Base-by-base conservation (phyloP, 176 grass and related monocot species). In the Pontederia crassipes region DNA sequence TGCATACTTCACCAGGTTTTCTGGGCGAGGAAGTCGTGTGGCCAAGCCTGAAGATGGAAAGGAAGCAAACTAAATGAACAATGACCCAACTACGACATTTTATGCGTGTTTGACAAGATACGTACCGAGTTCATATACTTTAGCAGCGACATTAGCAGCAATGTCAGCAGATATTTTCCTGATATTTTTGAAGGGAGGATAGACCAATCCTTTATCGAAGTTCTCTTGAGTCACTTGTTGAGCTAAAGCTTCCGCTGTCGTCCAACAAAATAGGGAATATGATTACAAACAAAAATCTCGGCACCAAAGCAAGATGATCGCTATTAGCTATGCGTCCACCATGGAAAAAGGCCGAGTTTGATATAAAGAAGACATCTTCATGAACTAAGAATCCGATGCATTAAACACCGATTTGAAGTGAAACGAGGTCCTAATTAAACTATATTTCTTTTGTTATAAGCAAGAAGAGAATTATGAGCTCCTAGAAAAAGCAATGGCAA, bases 121-220 rank as follows among this genome's bases (percentile, higher is more conserved):
- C 59, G 10, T 77, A 98, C 94, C 84, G 0, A 98, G 94, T 53
- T 98, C 94, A n/a, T 98, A 98, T 46, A 82, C 94, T 67, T 98
- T 98, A 45, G 85, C 77, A 62, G 94, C 88, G 49, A 98, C 88
- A 9, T 74, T 88, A 4, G 94, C 87, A 52, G 94, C 84, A 51
- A 98, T 98, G 29, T 49, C 61, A 4, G 94, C 94, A 10, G 94
- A 93, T 67, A 98, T 98, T 57, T 93, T 89, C 78, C 94, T 83
- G 69, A 98, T 89, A 67, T 70, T 75, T 64, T 74, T 81, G 77
- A 98, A 92, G 24, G 94, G 94, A 0, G 94, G 94, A 52, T 88
- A 98, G 71, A 98, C 93, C 7, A 86, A 78, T 8, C 88, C 88
- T 50, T 83, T 93, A 12, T 72, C 71, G 0, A 85, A 89, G 61